Evolutionary conservation across 192 early-diverging fungal genomes (phyloP).

Genomic region (Cladochytrium replicatum): DNA sequence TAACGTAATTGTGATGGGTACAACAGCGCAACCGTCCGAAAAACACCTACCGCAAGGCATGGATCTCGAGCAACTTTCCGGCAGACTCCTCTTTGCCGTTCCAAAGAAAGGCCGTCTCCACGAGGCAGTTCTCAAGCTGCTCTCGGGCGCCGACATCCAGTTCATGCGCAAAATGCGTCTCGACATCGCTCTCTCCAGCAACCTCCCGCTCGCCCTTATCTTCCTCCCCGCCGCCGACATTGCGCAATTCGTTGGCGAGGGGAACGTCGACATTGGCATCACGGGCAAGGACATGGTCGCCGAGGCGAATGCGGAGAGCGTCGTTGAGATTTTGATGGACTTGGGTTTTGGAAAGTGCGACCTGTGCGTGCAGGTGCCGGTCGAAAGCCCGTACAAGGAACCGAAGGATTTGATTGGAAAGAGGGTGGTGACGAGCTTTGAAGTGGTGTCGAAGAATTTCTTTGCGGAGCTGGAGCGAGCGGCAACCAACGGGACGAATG

Average conservation of each 20-base stretch:
- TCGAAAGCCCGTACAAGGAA: slow-evolving; percentile 30
- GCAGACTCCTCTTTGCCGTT: slow-evolving; percentile 78
- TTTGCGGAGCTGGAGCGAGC: slow-evolving; percentile 9
- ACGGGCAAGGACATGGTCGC: slow-evolving; percentile 93
- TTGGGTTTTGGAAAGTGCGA: slow-evolving; percentile 89
- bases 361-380: slow-evolving; percentile 84
- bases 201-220: slow-evolving; percentile 86
- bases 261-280: slow-evolving; percentile 93
- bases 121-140: slow-evolving; percentile 72
- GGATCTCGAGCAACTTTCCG: slow-evolving; percentile 29
- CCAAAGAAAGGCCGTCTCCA: slow-evolving; percentile 98
- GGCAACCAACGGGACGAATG: slow-evolving; percentile 20
- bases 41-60: slow-evolving; percentile 9
- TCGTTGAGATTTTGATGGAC: slow-evolving; percentile 51
- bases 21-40: background rate
- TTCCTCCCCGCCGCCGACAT: slow-evolving; percentile 96
- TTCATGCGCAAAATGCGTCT: slow-evolving; percentile 90
- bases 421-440: slow-evolving; percentile 89
- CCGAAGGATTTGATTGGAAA: slow-evolving; percentile 76
- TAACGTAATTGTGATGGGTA: too few relatives aligned
- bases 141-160: slow-evolving; percentile 87
- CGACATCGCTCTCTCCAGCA: slow-evolving; percentile 92
- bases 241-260: slow-evolving; percentile 88
- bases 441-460: slow-evolving; percentile 44
- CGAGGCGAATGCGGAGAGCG: slow-evolving; percentile 62